These are phyloP conservation scores for Fusarium gaditjirri DNA, from an alignment of 2,329 filamentous ascomycete species.

Conservation along the genomic window DNA sequence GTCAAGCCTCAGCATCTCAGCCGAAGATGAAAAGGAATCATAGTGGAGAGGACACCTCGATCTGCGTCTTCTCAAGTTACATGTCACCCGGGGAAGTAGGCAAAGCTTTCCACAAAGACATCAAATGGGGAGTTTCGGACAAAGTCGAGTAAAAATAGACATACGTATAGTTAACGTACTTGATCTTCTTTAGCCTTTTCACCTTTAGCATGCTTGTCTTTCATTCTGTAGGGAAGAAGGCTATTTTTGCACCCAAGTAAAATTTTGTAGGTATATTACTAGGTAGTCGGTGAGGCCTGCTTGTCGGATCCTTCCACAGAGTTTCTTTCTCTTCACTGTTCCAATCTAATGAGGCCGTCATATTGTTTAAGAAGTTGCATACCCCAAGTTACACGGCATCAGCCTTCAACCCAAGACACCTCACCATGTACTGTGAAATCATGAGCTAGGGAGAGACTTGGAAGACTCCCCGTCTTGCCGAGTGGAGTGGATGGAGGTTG, in stretches of 20 bases:
- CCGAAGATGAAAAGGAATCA: conserved; percentile 6
- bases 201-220: not conserved
- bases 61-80: conserved; percentile 5
- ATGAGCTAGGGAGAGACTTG: conserved; percentile 2
- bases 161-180: not conserved
- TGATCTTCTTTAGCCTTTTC: not conserved
- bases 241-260: not conserved
- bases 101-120: not conserved
- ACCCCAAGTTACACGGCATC: conserved; percentile 1
- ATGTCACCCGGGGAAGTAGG: not conserved
- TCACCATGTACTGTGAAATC: not conserved
- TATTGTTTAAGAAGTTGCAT: not conserved
- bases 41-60: conserved; percentile 6
- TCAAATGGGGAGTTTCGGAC: not conserved
- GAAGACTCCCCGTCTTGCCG: conserved; percentile 27
- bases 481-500: conserved; percentile 22
- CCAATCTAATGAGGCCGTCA: not conserved
- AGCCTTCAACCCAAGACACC: conserved; percentile 6
- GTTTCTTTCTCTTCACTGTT: not conserved
- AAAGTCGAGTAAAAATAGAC: not conserved
- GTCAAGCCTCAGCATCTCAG: conserved; percentile 19
- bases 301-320: conserved; percentile 5
- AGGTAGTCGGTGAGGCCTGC: not conserved
- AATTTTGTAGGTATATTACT: not conserved
- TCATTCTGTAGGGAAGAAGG: not conserved